Evolutionary conservation across 371 early-diverging fungal species (phyloP), one percentile per base, ranked within the genome.

Genomic region (Mucor lusitanicus): DNA sequence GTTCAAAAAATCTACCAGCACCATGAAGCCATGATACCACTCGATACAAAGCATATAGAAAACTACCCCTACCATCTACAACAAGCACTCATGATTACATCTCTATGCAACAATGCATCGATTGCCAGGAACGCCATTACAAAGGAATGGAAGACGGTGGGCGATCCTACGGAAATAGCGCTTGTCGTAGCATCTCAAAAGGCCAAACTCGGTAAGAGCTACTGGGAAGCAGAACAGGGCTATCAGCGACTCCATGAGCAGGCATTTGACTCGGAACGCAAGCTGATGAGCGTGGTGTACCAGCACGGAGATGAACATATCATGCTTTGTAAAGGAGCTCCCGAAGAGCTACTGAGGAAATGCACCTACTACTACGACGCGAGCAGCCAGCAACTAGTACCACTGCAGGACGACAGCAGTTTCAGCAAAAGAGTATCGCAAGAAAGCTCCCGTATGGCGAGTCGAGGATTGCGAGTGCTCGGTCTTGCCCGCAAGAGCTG

Each of bases 211-310:
- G 86, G 87, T 65, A 88, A 88, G 67, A 77, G 35, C 21, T 79
- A 74, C 58, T 91, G 85, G 78, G 86, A 85, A 35, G n/a, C 44
- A 6, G 27, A 56, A 17, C 33, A 30, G 19, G 56, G 56, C 13
- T 56, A 56, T 33, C 28, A 17, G 4, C 85, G 91, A 17, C 79
- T 93, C 1, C 85, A 91, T 46, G 91, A 90, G 70, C 85, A 82
- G 61, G 88, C 88, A 15, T 91, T 91, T 58, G 88, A 89, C 76
- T 91, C 91, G 13, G 87, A 90, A 35, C 86, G 93, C 63, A 95
- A 94, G 75, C 85, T 93, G 44, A 95, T 95, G 96, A 81, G 76
- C 1, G 76, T 74, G 3, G 50, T 79, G 1, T 75, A 64, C 35
- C 25, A 59, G 30, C 50, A 75, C 21, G 30, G 70, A 72, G 27